A percentile compares a stretch with the other conserved stretches of the same genome.
These are phyloP conservation scores for Globisporangium sylvaticum DNA, from an alignment of 352 stramenopile species.

Conservation along the genomic window DNA sequence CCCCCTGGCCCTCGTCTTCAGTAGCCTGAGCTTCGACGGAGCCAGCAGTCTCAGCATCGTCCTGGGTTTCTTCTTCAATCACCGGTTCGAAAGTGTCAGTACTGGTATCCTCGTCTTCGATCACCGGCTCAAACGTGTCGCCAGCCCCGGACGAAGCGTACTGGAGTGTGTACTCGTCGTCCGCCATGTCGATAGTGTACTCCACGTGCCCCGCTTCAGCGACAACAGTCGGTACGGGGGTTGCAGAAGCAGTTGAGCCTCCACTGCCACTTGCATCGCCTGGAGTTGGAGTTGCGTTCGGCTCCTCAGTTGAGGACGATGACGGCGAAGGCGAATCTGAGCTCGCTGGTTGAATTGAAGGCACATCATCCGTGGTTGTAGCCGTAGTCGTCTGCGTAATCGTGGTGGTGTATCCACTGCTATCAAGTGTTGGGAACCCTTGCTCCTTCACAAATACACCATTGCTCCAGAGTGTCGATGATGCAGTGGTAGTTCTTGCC, in stretches of 20 bases:
- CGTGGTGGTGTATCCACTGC: neutral
- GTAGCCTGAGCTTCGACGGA: neutral
- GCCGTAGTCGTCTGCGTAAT: neutral
- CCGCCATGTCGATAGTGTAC: neutral
- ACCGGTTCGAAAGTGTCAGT: neutral
- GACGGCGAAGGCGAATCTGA: neutral
- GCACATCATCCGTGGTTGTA: neutral
- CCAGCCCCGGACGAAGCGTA: neutral
- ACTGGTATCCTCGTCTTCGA: neutral
- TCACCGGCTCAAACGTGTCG: neutral
- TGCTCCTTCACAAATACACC: constrained; percentile 49
- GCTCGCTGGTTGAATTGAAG: neutral
- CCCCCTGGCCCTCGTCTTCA: neutral
- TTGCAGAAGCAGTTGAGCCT: neutral
- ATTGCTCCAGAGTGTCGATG: constrained; percentile 74
- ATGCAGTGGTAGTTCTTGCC: constrained; percentile 48
- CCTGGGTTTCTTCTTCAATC: neutral
- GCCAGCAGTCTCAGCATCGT: neutral
- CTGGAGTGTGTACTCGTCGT: neutral
- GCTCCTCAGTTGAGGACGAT: neutral
- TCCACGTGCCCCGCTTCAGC: neutral
- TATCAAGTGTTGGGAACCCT: constrained; percentile 14
- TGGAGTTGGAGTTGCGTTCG: neutral
- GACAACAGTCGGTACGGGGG: neutral
- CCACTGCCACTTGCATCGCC: neutral